Conservation (phyloP, 1,284 basidiomycete species). For the Ustilago tritici region DNA sequence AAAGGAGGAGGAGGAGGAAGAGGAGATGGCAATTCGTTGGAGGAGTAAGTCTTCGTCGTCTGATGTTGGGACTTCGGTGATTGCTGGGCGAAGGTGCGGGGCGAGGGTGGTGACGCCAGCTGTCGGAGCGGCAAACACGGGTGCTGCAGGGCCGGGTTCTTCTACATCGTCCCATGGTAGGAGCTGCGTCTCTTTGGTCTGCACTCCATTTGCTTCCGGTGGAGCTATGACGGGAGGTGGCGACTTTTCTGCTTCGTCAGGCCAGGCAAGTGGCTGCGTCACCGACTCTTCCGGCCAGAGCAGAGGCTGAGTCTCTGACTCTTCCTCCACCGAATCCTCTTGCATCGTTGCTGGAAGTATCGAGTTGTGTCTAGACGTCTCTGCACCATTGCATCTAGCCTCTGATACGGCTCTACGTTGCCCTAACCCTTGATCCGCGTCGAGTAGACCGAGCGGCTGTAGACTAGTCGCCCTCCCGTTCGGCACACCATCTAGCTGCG, state of each 20-base stretch:
- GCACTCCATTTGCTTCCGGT: background rate
- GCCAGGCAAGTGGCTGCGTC: constrained; percentile 12
- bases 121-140: background rate
- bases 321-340: constrained; percentile 10
- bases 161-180: constrained; percentile 24
- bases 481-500: constrained; percentile 20
- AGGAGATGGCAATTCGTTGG: constrained; percentile 7
- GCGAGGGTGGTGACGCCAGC: background rate
- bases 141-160: background rate
- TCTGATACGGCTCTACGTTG: constrained; percentile 18
- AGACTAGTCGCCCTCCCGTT: constrained; percentile 13
- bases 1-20: constrained; percentile 5
- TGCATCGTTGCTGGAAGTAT: background rate
- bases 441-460: constrained; percentile 1
- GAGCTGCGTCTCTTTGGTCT: constrained; percentile 13
- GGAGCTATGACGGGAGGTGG: background rate
- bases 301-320: constrained; percentile 20
- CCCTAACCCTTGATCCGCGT: background rate
- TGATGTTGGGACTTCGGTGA: constrained; percentile 22
- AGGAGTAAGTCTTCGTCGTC: constrained; percentile 40
- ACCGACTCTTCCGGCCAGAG: constrained; percentile 19
- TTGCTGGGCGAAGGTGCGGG: background rate
- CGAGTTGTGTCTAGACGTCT: constrained; percentile 1
- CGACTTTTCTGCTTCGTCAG: background rate
- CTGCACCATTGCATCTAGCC: background rate